These are phyloP conservation scores for Pulicaria dysenterica DNA, from an alignment of 129 eudicot genomes.

Conservation along the genomic window DNA sequence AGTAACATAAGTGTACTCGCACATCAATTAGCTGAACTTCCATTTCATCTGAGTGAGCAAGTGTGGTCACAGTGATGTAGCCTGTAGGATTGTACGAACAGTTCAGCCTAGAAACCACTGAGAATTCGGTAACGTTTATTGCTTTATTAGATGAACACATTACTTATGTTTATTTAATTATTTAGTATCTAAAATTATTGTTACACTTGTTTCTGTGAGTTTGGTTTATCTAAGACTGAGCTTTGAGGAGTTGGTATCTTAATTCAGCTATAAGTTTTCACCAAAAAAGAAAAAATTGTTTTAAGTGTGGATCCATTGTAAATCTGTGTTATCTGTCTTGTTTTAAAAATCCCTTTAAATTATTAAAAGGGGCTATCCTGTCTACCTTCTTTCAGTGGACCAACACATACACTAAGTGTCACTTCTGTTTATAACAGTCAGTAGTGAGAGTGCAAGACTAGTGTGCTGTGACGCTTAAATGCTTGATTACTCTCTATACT, in stretches of 20 bases:
- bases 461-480: background rate
- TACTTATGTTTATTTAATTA: background rate
- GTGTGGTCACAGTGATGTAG: no score
- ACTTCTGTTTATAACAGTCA: conserved; percentile 8
- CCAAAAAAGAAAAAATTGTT: background rate
- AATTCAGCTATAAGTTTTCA: conserved; percentile 15
- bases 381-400: conserved; percentile 11
- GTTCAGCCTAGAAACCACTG: no score
- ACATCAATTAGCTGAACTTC: no score
- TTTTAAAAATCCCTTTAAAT: background rate
- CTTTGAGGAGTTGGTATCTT: conserved; percentile 9
- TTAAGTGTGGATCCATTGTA: background rate
- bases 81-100: no score
- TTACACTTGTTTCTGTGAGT: conserved; percentile 14
- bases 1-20: conserved; percentile 6
- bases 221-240: background rate
- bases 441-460: background rate
- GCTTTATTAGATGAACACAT: conserved; percentile 5
- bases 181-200: background rate
- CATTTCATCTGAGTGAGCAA: no score
- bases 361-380: background rate
- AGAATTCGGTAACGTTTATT: background rate
- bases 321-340: background rate
- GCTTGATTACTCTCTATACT: background rate
- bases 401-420: background rate